Evolutionary conservation across 139 green algal species (phyloP), one percentile per base, ranked within the genome.

Genomic region (Gonium pectorale): DNA sequence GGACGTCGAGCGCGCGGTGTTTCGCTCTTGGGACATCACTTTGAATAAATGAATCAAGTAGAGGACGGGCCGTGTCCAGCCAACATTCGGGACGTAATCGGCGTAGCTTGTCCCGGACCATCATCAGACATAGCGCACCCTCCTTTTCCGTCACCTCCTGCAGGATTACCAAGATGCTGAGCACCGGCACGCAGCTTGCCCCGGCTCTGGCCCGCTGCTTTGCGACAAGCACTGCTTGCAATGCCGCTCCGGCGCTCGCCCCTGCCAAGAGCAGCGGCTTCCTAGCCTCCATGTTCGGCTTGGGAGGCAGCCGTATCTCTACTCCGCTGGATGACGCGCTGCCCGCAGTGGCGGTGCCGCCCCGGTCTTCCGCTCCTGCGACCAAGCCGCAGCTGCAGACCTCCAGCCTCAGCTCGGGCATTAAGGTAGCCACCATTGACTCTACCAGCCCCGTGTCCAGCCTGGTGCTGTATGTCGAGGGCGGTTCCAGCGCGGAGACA

Each of bases 401-500:
- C 2, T 51, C 54, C 26, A 81, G 60, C 43, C 60, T 85, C 9
- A 68, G 41, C 26, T 60, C 63, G 5, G 86, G 86, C 31, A 64
- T 89, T 17, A 90, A 83, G 59, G 69, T 89, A 15, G 86, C 86
- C 29, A 68, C 80, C 19, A 74, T 92, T 31, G 77, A 86, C 31
- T 74, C 80, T 22, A 15, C 46, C 17, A 75, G 86, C 80, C 91
- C 91, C 5, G 73, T 87, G 43, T 83, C 88, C 52, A 87, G 60
- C 21, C 27, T 94, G 2, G 69, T 67, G 19, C 52, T 92, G 8
- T 86, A 91, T 24, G 63, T 94, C 2, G 71, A 79, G 38, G 89
- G 82, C 19, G 91, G 91, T 56, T 81, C 70, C 26, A 84, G 79
- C 37, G 59, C 81, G 24, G 91, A 94, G 87, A 91, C 87, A 1